phyloP scores from a whole-genome alignment of 148 eudicot genomes.

The Bassia scoparia region DNA sequence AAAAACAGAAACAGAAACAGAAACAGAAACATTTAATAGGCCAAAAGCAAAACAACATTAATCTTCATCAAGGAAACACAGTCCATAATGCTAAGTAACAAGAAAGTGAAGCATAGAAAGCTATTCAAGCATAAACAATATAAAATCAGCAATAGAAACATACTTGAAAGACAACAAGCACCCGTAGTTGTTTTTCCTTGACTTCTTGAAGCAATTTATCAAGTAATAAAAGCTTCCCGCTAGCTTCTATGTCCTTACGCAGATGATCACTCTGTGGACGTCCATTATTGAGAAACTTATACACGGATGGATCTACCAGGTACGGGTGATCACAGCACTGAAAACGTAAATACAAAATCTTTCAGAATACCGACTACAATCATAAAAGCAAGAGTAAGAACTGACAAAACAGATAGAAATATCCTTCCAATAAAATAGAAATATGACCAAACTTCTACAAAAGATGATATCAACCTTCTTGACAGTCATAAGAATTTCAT shows the following conservation, averaged over 20 bases:
- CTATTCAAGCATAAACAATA: neutral
- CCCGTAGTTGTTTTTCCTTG: conserved; percentile 42
- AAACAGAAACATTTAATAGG: neutral
- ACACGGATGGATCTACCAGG: conserved; percentile 49
- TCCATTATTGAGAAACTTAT: conserved; percentile 36
- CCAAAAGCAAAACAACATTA: neutral
- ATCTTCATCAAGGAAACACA: neutral
- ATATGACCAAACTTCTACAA: neutral
- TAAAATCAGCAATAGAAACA: neutral
- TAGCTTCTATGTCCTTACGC: conserved; percentile 68
- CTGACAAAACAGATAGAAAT: neutral
- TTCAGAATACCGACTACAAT: neutral
- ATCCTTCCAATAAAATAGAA: neutral
- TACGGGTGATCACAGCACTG: conserved; percentile 94
- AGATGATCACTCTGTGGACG: conserved; percentile 36
- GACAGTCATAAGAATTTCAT: conserved; percentile 37
- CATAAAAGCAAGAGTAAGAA: conserved; percentile 3
- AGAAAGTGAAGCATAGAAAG: neutral
- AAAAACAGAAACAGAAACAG: neutral
- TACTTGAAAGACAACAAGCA: conserved; percentile 73
- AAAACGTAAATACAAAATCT: conserved; percentile 19
- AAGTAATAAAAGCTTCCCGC: conserved; percentile 75
- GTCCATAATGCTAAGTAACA: neutral
- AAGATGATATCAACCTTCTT: conserved; percentile 49
- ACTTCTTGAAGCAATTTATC: conserved; percentile 56